Conservation (phyloP, 495 filamentous ascomycete genomes). For the Recurvomyces mirabilis region DNA sequence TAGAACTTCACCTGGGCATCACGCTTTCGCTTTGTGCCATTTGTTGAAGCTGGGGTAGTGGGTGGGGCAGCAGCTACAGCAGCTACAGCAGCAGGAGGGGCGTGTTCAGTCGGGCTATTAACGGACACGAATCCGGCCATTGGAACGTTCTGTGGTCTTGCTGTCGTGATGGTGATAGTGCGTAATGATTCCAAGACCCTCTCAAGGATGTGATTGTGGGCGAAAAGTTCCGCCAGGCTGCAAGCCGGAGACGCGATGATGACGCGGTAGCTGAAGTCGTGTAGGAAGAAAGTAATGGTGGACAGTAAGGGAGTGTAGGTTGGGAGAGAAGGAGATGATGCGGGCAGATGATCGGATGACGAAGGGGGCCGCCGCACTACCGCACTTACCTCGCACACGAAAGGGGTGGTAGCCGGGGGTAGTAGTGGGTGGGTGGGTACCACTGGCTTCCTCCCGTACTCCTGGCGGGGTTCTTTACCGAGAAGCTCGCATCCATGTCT, state of each 20-base stretch:
- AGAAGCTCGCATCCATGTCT: too few relatives aligned
- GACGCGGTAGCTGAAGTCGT: background rate
- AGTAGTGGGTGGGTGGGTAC: too few relatives aligned
- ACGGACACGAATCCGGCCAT: constrained; percentile 12
- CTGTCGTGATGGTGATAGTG: too few relatives aligned
- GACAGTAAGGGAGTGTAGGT: background rate
- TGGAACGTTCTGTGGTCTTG: too few relatives aligned
- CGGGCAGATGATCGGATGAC: background rate
- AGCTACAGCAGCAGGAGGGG: background rate
- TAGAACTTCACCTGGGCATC: constrained; percentile 59
- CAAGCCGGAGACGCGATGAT: background rate
- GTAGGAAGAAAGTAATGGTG: background rate
- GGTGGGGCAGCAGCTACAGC: background rate
- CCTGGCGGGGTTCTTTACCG: too few relatives aligned
- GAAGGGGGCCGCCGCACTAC: background rate
- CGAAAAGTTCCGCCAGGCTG: background rate
- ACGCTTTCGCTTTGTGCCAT: constrained; percentile 56
- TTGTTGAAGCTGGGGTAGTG: constrained; percentile 18
- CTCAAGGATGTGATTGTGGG: too few relatives aligned
- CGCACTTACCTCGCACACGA: too few relatives aligned
- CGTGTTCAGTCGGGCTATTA: constrained; percentile 1
- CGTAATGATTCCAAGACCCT: background rate
- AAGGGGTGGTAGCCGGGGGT: too few relatives aligned
- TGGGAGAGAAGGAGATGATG: background rate
- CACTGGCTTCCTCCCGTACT: too few relatives aligned